Evolutionary conservation across 1,284 basidiomycete species (phyloP), one percentile per base, ranked within the genome.

Genomic region (Pascua sp.): DNA sequence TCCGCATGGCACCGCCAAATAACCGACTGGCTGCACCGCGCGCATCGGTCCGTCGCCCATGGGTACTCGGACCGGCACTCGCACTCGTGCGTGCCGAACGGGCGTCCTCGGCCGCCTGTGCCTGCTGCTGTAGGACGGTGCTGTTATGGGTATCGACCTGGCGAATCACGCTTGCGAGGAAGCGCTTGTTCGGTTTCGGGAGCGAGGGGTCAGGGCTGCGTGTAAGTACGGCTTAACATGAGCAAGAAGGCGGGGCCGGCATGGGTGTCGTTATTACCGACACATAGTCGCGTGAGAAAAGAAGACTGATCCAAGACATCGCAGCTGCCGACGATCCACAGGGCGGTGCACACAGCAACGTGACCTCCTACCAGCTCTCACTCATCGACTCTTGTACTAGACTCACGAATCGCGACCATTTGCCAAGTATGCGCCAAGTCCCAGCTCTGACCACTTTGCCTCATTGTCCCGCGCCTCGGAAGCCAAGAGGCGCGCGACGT

Each of bases 81-180:
- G 13, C 42, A 38, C 17, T 16, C 24, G 24, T 32, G 11, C 40
- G 53, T 16, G 39, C 56, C 44, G 55, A 44, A 24, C 89, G 85
- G 8, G 86, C 81, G 63, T 89, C 86, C 62, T 87, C 80, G 0
- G 89, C 89, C 37, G 87, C 85, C 16, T 83, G 76, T 0, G 87
- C 86, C 75, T 96, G 90, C 16, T 86, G 83, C 44, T 85, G 82
- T 10, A 92, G 78, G 16, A 96, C 80, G 12, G 88, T 85, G 73
- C 86, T 85, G 74, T 96, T 96, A 72, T 96, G 93, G 56, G 92
- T 91, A 69, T 93, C 91, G 4, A 93, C 94, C 62, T 84, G 91
- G 59, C 86, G 85, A 55, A 96, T 92, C 59, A 96, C 90, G 24
- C 87, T 86, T 0, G 86, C 84, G 17, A 96, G 80, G 75, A 96